Conservation (phyloP, 2,329 filamentous ascomycete genomes). For the Fusarium sp. region DNA sequence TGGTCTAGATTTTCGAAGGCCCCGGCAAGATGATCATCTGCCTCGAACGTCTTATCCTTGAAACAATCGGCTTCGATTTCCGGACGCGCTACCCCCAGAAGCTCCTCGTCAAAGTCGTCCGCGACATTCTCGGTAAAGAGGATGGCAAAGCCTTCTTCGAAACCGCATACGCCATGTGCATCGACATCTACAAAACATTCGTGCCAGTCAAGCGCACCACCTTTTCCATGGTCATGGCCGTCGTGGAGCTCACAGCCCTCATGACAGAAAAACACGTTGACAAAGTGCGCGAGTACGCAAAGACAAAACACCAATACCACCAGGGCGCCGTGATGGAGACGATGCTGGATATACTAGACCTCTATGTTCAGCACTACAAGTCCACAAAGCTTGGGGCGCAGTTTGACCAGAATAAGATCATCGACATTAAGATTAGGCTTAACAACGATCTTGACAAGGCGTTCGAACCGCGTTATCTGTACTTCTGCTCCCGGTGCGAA, state of each 20-base stretch:
- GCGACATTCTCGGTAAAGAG: constrained; percentile 63
- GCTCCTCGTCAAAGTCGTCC: constrained; percentile 82
- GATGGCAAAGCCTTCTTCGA: constrained; percentile 69
- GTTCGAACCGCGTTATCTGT: constrained; percentile 73
- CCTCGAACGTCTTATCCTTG: constrained; percentile 91
- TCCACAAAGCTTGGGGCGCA: constrained; percentile 79
- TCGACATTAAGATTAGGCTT: constrained; percentile 86
- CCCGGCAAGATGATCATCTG: constrained; percentile 86
- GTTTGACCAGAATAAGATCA: constrained; percentile 82
- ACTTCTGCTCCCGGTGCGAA: constrained; percentile 68
- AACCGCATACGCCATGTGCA: constrained; percentile 83
- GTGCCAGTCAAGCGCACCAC: constrained; percentile 91
- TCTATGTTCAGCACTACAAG: constrained; percentile 87
- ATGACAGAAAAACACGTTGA: constrained; percentile 66
- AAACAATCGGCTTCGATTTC: constrained; percentile 94
- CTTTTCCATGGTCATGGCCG: constrained; percentile 85
- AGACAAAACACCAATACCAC: constrained; percentile 61
- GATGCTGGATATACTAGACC: constrained; percentile 88
- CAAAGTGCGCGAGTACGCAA: constrained; percentile 63
- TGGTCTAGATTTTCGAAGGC: constrained; percentile 78
- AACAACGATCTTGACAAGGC: constrained; percentile 82
- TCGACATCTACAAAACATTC: constrained; percentile 94
- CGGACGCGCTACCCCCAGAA: constrained; percentile 89
- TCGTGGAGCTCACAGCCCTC: constrained; percentile 83
- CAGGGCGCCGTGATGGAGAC: constrained; percentile 75